These are phyloP conservation scores for Iberis pinnata DNA, from an alignment of 345 rosid species.

Conservation along the genomic window DNA sequence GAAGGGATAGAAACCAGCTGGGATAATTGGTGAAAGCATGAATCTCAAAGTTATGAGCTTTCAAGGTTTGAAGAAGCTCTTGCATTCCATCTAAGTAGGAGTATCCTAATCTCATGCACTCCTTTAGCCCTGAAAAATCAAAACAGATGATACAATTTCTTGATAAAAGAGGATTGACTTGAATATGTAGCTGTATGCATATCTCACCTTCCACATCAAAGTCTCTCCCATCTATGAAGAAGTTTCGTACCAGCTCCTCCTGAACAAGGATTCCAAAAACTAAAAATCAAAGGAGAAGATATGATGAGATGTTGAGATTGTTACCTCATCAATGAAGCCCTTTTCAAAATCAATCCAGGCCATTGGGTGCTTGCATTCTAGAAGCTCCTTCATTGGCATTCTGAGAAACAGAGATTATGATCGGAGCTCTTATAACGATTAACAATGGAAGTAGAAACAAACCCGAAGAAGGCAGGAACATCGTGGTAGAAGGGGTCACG, in stretches of 20 bases:
- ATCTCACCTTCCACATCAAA: conserved; percentile 82
- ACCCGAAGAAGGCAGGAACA: conserved; percentile 81
- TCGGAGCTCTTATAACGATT: too few relatives aligned
- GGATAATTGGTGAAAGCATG: conserved; percentile 95
- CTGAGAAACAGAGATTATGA: conserved; percentile 36
- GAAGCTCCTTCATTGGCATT: conserved; percentile 66
- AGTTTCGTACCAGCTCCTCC: conserved; percentile 65
- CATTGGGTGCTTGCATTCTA: conserved; percentile 76
- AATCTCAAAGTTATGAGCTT: conserved; percentile 57
- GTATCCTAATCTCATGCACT: conserved; percentile 63
- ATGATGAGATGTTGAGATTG: neutral
- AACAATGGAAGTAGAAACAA: neutral
- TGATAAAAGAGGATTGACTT: too few relatives aligned
- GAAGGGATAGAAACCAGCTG: conserved; percentile 42
- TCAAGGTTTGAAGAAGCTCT: conserved; percentile 52
- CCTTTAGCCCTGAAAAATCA: conserved; percentile 55
- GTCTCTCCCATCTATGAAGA: conserved; percentile 75
- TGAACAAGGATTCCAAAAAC: conserved; percentile 26
- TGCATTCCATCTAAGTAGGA: conserved; percentile 69
- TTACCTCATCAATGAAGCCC: conserved; percentile 78
- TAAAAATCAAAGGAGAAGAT: neutral
- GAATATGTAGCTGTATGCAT: too few relatives aligned
- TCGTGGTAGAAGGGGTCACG: conserved; percentile 91
- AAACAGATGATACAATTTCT: neutral
- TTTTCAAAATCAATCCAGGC: conserved; percentile 87